Base-by-base conservation (phyloP, 257 asterid species). In the Petunia secreta region DNA sequence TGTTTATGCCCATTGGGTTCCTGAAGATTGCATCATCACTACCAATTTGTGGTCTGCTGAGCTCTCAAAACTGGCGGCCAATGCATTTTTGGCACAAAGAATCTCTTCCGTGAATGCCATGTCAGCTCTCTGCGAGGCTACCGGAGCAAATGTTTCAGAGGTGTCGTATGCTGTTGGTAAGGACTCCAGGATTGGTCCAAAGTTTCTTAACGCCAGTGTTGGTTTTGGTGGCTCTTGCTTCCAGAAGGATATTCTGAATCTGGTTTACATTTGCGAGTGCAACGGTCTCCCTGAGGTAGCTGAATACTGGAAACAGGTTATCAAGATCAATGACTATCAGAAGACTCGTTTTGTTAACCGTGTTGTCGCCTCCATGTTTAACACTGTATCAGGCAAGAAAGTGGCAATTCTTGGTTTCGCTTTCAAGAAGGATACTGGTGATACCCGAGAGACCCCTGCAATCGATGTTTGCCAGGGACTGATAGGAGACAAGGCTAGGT, bases 101-200 rank as follows among this genome's bases (percentile, higher is more conserved):
- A 80, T 80, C 55, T 78, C 81, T 8, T 78, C 75, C 1, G 81
- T 78, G 36, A 78, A 78, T 36, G 63, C 75, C 43, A 78, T 78
- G 81, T 80, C 79, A 68, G 73, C 83, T 68, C 83, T 80, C 66
- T 68, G 62, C 0, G 83, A 80, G 60, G 79, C 83, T 55, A 68
- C 53, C 15, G 79, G 83, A 38, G 83, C 83, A 40, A 63, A 80
- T 43, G 79, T 69, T 55, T 39, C 78, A 5, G 48, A 69, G 79
- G 83, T 80, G 38, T 50, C 79, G 16, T 80, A 68, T 41, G 71
- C 16, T 68, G 62, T 80, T 11, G 83, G 71, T 11, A 78, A 78
- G 81, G 81, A 63, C 81, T 11, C 81, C 0, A 78, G 75, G 63
- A 78, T 78, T 62, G 63, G 52, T 63, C 62, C 74, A 16, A 77